These are phyloP conservation scores for Byssothecium circinans DNA, from an alignment of 2,329 filamentous ascomycete genomes.

Conservation along the genomic window DNA sequence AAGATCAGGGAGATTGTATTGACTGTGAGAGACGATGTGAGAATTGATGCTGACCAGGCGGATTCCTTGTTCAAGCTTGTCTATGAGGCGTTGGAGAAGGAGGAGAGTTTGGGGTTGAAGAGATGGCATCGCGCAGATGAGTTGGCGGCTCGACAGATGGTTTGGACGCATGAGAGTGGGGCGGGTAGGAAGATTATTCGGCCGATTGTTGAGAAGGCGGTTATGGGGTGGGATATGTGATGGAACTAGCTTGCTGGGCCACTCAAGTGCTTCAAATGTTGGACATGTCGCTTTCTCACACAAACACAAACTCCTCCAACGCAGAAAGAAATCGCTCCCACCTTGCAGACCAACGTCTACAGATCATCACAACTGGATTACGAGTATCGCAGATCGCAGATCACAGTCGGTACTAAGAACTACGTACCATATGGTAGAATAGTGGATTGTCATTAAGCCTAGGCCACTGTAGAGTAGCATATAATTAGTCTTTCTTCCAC, in stretches of 20 bases:
- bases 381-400: too few species aligned
- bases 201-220: constrained; percentile 51
- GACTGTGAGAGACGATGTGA: constrained; percentile 49
- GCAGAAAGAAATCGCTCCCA: too few species aligned
- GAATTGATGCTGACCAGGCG: constrained; percentile 49
- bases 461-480: too few species aligned
- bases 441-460: too few species aligned
- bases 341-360: too few species aligned
- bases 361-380: too few species aligned
- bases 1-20: constrained; percentile 53
- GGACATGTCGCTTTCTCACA: too few species aligned
- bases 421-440: too few species aligned
- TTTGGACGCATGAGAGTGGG: constrained; percentile 47
- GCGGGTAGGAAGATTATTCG: constrained; percentile 50
- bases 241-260: not conserved
- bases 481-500: too few species aligned
- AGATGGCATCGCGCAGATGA: constrained; percentile 49
- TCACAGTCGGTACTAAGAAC: too few species aligned
- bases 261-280: too few species aligned
- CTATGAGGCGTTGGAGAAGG: constrained; percentile 46
- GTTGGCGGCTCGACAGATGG: constrained; percentile 50
- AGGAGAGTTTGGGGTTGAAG: constrained; percentile 43
- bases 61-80: constrained; percentile 47
- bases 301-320: too few species aligned
- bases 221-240: constrained; percentile 43